Evolutionary conservation across 169 alveolate genomes (phyloP).

Genomic region (Babesia ovata): DNA sequence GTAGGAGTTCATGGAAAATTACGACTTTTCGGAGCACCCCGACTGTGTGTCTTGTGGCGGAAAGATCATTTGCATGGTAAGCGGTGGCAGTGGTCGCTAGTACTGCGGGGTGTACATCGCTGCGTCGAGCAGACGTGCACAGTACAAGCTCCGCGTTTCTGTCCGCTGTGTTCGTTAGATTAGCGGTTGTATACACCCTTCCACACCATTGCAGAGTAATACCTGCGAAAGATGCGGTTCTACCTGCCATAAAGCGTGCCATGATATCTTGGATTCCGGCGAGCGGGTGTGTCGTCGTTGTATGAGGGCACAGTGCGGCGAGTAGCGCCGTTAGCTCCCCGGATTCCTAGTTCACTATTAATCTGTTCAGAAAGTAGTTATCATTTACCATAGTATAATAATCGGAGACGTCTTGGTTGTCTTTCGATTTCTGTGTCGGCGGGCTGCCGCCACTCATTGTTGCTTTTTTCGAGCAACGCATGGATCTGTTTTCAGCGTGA

Average conservation of each 20-base stretch:
- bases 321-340: background rate
- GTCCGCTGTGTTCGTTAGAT: too few relatives aligned
- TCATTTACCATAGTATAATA: too few relatives aligned
- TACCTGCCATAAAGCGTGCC: background rate
- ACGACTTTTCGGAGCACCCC: conserved; percentile 10
- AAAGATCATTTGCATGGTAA: conserved; percentile 29
- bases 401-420: too few relatives aligned
- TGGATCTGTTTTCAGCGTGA: too few relatives aligned
- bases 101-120: too few relatives aligned
- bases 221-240: background rate
- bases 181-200: too few relatives aligned
- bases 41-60: conserved; percentile 37
- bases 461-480: too few relatives aligned
- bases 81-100: background rate
- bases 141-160: too few relatives aligned
- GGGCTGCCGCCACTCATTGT: too few relatives aligned
- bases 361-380: background rate
- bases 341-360: background rate
- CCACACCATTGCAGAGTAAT: background rate
- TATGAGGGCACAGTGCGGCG: conserved; percentile 12
- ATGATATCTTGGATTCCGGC: background rate
- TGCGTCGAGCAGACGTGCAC: too few relatives aligned
- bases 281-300: conserved; percentile 5
- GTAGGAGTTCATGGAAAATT: conserved; percentile 33
- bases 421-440: too few relatives aligned